Evolutionary conservation across 2,329 filamentous ascomycete species (phyloP), one percentile per base, ranked within the genome.

Genomic region (Rhynchosporium graminicola): DNA sequence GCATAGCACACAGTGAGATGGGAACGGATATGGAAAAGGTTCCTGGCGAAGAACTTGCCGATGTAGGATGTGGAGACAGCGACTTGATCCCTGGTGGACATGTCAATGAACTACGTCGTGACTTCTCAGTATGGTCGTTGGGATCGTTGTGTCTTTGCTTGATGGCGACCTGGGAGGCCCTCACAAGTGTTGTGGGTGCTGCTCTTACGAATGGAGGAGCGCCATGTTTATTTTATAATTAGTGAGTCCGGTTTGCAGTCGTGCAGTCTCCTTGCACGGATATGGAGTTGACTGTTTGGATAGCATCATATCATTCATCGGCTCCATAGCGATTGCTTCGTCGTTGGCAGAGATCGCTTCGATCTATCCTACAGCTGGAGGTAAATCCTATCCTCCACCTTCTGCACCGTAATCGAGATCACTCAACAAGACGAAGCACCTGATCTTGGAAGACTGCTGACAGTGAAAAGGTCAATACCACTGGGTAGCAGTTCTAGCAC

Each of bases 401-500:
- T 43, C 29, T 20, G 9, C n/a, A 46, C n/a, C 20, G 20, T 20
- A 20, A 20, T 20, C 20, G 20, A 20, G 20, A 20, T 20, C 20
- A 46, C 43, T 46, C 28, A 10, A 46, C 43, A 26, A 6, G 20
- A 46, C n/a, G n/a, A 20, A 26, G n/a, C 43, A 10, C 26, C n/a
- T 10, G 9, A 15, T 45, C 13, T n/a, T 6, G 36, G 29, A 12
- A 26, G 13, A 4, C n/a, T 4, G 13, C 59, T 66, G 38, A 63
- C 55, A 38, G 7, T 8, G 13, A 38, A 15, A 48, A 77, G 84
- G 84, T 8, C 83, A 87, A 72, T 87, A 86, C 65, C 82, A 85
- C 69, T 86, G 83, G 82, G 82, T 85, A 0, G 82, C 80, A 0
- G 80, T 83, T 66, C 78, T 85, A 60, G 80, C 80, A 2, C 80